Percentiles rank a stretch among this genome's conserved stretches.
These are phyloP conservation scores for Cercospora citrullina DNA, from an alignment of 2,329 filamentous ascomycete species.

Conservation along the genomic window DNA sequence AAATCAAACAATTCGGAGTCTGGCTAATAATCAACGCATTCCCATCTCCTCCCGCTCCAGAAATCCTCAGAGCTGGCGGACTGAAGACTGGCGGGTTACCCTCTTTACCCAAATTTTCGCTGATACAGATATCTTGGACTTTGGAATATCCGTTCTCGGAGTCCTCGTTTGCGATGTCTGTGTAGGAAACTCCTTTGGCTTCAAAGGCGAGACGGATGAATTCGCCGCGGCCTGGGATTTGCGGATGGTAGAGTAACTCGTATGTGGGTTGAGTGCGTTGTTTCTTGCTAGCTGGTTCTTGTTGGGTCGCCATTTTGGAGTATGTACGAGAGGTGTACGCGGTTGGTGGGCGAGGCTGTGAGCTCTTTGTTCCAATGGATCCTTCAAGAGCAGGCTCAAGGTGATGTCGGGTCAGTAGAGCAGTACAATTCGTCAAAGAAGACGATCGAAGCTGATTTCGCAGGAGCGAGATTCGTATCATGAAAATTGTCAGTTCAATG, in stretches of 20 bases:
- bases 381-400: neutral
- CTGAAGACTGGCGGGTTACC: slow-evolving; percentile 66
- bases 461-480: neutral
- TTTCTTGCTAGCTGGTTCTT: slow-evolving; percentile 19
- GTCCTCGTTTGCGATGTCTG: slow-evolving; percentile 56
- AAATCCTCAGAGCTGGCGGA: slow-evolving; percentile 62
- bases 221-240: slow-evolving; percentile 72
- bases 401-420: neutral
- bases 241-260: slow-evolving; percentile 63
- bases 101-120: slow-evolving; percentile 38
- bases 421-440: neutral
- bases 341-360: neutral
- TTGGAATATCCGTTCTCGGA: slow-evolving; percentile 52
- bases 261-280: slow-evolving; percentile 34
- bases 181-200: slow-evolving; percentile 64
- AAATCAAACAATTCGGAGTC: slow-evolving; percentile 71
- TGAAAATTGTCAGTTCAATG: neutral
- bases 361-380: neutral
- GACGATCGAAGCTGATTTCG: neutral
- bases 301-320: slow-evolving; percentile 17
- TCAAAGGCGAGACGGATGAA: slow-evolving; percentile 72
- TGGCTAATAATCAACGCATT: slow-evolving; percentile 63
- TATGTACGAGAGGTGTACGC: neutral
- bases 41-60: slow-evolving; percentile 54
- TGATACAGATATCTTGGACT: slow-evolving; percentile 52